Base-by-base conservation (phyloP, 1,284 basidiomycete species). In the Rhodofomes roseus region DNA sequence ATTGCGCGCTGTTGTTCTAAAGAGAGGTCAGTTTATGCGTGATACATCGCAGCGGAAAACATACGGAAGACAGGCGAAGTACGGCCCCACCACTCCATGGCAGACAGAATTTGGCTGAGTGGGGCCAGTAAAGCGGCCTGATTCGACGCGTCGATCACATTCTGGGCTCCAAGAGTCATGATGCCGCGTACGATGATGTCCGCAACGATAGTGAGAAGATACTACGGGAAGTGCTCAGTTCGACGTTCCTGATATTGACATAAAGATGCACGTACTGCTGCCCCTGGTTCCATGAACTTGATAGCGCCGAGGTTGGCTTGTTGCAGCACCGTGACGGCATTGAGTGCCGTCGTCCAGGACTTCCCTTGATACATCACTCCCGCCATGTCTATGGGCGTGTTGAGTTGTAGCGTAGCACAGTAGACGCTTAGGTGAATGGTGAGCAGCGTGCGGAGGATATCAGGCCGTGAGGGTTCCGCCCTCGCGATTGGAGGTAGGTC, bases 331-430 rank as follows among this genome's bases (percentile, higher is more conserved):
- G 68, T 61, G 1, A 68, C 70, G 14, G 71, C 69, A 14, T 66
- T 64, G 23, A 67, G 56, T 12, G 72, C 70, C 9, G 71, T 68
- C 1, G 67, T 60, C 41, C 74, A 58, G 9, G 68, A 62, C 37
- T 64, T 65, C 22, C 65, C 58, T 31, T 65, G 68, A 9, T 68
- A 70, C 5, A 61, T 56, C 20, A 67, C 64, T n/a, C 64, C 62
- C 6, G 66, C 62, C 34, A 68, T 66, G 6, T 68, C 67, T 18
- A 71, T 60, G 4, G 68, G 71, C 29, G 71, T 69, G 63, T 77
- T 73, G 14, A 79, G 70, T 56, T 74, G 72, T 55, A 78, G 70
- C 41, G 68, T 72, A 12, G 76, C 73, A 43, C 68, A 73, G 23
- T 73, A 70, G 4, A 67, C 63, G 3, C 78, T 66, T 2, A 75